A percentile compares a stretch with the other conserved stretches of the same genome.
These are phyloP conservation scores for Thelonectria discophora DNA, from an alignment of 2,329 filamentous ascomycete species.

Conservation along the genomic window DNA sequence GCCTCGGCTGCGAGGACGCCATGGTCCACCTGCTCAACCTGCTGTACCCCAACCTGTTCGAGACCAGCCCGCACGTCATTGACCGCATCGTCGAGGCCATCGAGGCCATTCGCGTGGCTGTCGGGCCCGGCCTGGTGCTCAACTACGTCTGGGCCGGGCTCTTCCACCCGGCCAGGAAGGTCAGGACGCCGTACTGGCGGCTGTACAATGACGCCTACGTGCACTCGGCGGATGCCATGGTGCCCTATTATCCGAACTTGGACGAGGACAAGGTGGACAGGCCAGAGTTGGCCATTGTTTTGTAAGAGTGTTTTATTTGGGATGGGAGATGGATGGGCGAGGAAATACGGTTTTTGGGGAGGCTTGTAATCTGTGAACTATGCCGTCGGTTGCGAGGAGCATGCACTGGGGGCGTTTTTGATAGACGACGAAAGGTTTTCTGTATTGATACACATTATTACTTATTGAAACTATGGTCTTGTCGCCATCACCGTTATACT, in stretches of 20 bases:
- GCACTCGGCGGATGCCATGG: conserved; percentile 90
- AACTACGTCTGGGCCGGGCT: conserved; percentile 99
- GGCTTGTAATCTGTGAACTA: conserved; percentile 40
- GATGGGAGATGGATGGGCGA: conserved; percentile 3
- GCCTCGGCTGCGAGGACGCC: conserved; percentile 95
- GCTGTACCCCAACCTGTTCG: conserved; percentile 95
- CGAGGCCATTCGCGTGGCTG: conserved; percentile 91
- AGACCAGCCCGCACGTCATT: conserved; percentile 97
- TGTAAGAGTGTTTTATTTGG: conserved; percentile 59
- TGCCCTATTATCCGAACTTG: conserved; percentile 92
- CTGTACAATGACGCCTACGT: conserved; percentile 98
- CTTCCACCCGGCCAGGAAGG: conserved; percentile 96
- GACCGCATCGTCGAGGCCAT: conserved; percentile 98
- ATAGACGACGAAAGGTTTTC: conserved; percentile 40
- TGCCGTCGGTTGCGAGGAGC: conserved; percentile 37
- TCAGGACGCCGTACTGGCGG: conserved; percentile 93
- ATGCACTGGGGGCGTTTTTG: conserved; percentile 43
- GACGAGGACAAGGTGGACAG: conserved; percentile 82
- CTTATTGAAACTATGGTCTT: background rate
- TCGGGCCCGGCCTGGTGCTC: conserved; percentile 90
- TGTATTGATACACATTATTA: conserved; percentile 20
- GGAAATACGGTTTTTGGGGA: conserved; percentile 1
- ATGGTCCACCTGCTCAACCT: conserved; percentile 98
- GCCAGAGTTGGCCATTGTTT: conserved; percentile 82
- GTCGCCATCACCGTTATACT: no score